Conservation (phyloP, 768 basidiomycete genomes). For the Chalciporus pseudorubinellus region DNA sequence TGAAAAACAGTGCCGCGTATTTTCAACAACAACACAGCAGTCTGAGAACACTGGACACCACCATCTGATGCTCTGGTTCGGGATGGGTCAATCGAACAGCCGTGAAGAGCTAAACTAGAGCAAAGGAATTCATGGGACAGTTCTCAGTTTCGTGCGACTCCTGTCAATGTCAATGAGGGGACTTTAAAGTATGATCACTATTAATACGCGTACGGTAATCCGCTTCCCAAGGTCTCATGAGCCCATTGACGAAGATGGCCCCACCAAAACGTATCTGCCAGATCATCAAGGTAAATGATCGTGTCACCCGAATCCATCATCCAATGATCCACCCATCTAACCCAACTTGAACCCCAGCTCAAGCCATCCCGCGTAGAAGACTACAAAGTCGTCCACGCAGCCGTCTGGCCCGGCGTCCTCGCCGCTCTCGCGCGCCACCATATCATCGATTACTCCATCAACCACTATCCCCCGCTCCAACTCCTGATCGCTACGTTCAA, state of each 20-base stretch:
- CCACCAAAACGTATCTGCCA: conserved; percentile 62
- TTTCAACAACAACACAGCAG: not conserved
- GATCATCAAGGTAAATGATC: conserved; percentile 55
- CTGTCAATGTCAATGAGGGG: no score
- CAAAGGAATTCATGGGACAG: no score
- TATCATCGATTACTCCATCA: conserved; percentile 74
- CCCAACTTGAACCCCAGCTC: conserved; percentile 40
- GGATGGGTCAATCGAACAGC: no score
- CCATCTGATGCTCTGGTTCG: not conserved
- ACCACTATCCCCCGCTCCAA: conserved; percentile 58
- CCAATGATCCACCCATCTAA: not conserved
- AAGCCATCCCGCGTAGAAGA: conserved; percentile 50
- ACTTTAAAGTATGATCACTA: no score
- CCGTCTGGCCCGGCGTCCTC: conserved; percentile 70
- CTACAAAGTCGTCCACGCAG: conserved; percentile 57
- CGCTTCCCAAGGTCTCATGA: no score
- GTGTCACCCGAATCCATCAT: no score
- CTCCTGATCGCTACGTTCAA: conserved; percentile 81
- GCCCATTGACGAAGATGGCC: not conserved
- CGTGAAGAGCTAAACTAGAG: no score
- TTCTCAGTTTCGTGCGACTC: no score
- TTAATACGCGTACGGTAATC: not conserved
- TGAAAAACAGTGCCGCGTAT: conserved; percentile 9
- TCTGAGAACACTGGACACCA: not conserved
- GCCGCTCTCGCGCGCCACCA: conserved; percentile 59